Evolutionary conservation across 225 moss, liverwort and hornwort species (phyloP).

Genomic region (Sphagnum tenellum): DNA sequence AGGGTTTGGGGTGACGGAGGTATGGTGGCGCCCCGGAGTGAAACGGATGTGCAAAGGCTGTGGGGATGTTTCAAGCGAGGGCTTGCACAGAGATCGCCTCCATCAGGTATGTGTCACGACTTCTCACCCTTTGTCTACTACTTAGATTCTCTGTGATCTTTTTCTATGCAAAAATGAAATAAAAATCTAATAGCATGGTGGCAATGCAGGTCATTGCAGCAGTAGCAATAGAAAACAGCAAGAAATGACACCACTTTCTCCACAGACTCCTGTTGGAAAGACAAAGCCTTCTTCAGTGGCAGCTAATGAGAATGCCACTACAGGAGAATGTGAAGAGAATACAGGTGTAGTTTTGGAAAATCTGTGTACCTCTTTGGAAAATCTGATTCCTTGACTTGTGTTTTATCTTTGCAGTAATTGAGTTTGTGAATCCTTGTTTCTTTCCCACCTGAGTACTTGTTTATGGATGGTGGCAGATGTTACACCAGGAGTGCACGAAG

Average conservation of each 20-base stretch:
- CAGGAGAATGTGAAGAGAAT: not conserved
- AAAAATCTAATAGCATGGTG: slow-evolving; percentile 2
- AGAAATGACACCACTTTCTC: slow-evolving; percentile 18
- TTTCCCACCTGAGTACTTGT: slow-evolving; percentile 4
- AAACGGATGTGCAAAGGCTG: slow-evolving; percentile 41
- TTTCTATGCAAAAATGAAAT: not conserved
- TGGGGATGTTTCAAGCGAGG: slow-evolving; percentile 43
- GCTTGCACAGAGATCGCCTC: slow-evolving; percentile 17
- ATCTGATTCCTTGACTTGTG: not conserved
- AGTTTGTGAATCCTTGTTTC: not conserved
- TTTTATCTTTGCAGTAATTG: not conserved
- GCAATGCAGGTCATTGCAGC: slow-evolving; percentile 16
- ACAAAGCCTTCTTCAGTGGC: slow-evolving; percentile 24
- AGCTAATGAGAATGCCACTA: slow-evolving; percentile 5
- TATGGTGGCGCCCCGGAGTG: slow-evolving; percentile 12
- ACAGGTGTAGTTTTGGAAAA: slow-evolving; percentile 2
- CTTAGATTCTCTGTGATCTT: not conserved
- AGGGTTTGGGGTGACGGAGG: too few species aligned
- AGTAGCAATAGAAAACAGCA: slow-evolving; percentile 3
- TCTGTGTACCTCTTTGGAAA: slow-evolving; percentile 11
- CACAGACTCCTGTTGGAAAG: slow-evolving; percentile 24
- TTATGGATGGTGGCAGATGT: too few species aligned
- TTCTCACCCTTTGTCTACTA: not conserved
- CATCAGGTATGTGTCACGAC: slow-evolving; percentile 14
- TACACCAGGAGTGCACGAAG: slow-evolving; percentile 17